These are phyloP conservation scores for Arthonia radiata DNA, from an alignment of 495 filamentous ascomycete species.

Conservation along the genomic window DNA sequence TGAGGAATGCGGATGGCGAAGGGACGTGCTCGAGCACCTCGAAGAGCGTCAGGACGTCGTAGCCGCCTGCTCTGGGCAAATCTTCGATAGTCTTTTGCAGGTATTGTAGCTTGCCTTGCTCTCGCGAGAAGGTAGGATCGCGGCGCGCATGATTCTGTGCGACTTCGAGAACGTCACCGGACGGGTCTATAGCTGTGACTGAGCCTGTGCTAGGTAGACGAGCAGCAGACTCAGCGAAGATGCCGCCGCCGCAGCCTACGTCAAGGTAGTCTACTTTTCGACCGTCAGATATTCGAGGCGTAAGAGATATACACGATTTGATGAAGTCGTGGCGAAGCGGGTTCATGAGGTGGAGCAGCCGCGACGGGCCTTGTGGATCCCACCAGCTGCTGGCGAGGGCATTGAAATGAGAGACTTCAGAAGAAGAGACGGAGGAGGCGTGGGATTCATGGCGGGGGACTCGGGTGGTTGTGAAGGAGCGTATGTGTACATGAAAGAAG, in stretches of 20 bases:
- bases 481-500: too few species aligned
- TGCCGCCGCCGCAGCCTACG: slow-evolving; percentile 87
- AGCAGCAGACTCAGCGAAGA: slow-evolving; percentile 82
- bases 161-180: slow-evolving; percentile 48
- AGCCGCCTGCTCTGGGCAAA: slow-evolving; percentile 18
- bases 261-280: slow-evolving; percentile 40
- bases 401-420: slow-evolving; percentile 85
- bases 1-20: slow-evolving; percentile 43
- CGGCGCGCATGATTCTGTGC: slow-evolving; percentile 46
- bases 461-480: too few species aligned
- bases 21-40: slow-evolving; percentile 88
- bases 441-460: too few species aligned
- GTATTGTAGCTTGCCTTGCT: slow-evolving; percentile 37
- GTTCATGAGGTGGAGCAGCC: slow-evolving; percentile 93
- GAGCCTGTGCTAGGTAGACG: slow-evolving; percentile 36
- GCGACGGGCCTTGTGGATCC: slow-evolving; percentile 82
- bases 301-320: slow-evolving; percentile 23
- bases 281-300: slow-evolving; percentile 12
- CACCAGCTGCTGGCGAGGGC: slow-evolving; percentile 85
- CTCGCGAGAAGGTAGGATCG: slow-evolving; percentile 26
- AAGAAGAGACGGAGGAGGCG: slow-evolving; percentile 29
- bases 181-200: slow-evolving; percentile 72
- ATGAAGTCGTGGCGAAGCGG: slow-evolving; percentile 90
- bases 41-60: slow-evolving; percentile 62
- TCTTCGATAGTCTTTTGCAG: slow-evolving; percentile 45